phyloP scores from a whole-genome alignment of 2,329 filamentous ascomycete genomes.

The Monosporascus sp. region DNA sequence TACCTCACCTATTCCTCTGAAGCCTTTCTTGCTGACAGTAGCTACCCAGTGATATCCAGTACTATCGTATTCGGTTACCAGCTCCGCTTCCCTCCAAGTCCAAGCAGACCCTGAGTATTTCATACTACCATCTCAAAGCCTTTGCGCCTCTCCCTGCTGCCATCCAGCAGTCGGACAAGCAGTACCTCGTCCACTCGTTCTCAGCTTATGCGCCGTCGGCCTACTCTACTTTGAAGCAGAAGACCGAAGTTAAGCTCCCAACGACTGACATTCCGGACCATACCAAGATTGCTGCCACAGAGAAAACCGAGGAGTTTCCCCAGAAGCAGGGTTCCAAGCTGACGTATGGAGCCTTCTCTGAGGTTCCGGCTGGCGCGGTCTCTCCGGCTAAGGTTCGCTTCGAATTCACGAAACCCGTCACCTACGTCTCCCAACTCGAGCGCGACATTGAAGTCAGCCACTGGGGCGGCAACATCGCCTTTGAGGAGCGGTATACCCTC shows the following conservation, averaged over 20 bases:
- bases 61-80: conserved; percentile 78
- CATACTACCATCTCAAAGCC: conserved; percentile 75
- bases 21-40: conserved; percentile 17
- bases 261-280: conserved; percentile 77
- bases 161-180: conserved; percentile 79
- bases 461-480: conserved; percentile 95
- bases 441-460: conserved; percentile 93
- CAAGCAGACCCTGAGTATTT: conserved; percentile 83
- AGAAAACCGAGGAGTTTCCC: conserved; percentile 58
- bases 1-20: conserved; percentile 5
- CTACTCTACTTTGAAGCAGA: conserved; percentile 86
- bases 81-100: conserved; percentile 68
- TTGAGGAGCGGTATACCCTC: conserved; percentile 89
- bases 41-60: conserved; percentile 61
- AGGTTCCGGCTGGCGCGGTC: conserved; percentile 71
- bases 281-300: conserved; percentile 65
- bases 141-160: conserved; percentile 73
- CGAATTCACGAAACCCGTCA: conserved; percentile 90
- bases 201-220: conserved; percentile 79
- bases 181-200: conserved; percentile 83
- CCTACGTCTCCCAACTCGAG: conserved; percentile 73
- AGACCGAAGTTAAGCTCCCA: conserved; percentile 92
- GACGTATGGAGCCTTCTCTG: conserved; percentile 84
- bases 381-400: conserved; percentile 78
- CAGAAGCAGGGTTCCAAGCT: conserved; percentile 80